These are phyloP conservation scores for Pleomassaria siparia DNA, from an alignment of 2,329 filamentous ascomycete species.

Conservation along the genomic window DNA sequence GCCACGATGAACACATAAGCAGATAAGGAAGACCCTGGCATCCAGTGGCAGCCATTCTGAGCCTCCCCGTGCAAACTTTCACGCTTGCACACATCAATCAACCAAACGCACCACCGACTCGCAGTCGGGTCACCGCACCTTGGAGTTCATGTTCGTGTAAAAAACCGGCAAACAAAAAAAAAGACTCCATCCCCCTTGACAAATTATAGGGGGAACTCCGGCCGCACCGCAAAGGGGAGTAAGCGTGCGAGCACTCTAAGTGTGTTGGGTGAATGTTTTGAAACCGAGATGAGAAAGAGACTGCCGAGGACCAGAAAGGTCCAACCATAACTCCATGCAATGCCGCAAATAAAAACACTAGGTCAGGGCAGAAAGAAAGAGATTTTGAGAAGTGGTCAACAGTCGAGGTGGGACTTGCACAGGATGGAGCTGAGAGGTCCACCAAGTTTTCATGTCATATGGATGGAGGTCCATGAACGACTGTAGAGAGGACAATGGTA, in stretches of 20 bases:
- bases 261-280: constrained; percentile 31
- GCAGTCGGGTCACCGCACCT: neutral
- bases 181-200: constrained; percentile 19
- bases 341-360: constrained; percentile 38
- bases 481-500: constrained; percentile 2
- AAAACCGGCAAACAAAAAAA: constrained; percentile 25
- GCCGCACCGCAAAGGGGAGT: constrained; percentile 10
- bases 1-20: constrained; percentile 11
- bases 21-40: constrained; percentile 26
- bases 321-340: constrained; percentile 42
- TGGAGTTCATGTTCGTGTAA: constrained; percentile 16
- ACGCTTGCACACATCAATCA: constrained; percentile 20
- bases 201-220: constrained; percentile 33
- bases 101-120: constrained; percentile 1
- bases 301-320: constrained; percentile 14
- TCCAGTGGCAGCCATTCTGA: constrained; percentile 34
- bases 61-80: constrained; percentile 32
- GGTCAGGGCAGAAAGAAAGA: constrained; percentile 13
- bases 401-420: constrained; percentile 1
- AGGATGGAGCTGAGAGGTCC: neutral
- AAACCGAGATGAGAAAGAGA: constrained; percentile 23
- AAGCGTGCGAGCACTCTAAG: constrained; percentile 29
- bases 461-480: neutral
- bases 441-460: constrained; percentile 3
- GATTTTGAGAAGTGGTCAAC: neutral